Percentiles rank a stretch among this genome's conserved stretches.
Evolutionary conservation across 1,139 yeast species (phyloP).

Genomic region (Scheffersomyces lignicola): DNA sequence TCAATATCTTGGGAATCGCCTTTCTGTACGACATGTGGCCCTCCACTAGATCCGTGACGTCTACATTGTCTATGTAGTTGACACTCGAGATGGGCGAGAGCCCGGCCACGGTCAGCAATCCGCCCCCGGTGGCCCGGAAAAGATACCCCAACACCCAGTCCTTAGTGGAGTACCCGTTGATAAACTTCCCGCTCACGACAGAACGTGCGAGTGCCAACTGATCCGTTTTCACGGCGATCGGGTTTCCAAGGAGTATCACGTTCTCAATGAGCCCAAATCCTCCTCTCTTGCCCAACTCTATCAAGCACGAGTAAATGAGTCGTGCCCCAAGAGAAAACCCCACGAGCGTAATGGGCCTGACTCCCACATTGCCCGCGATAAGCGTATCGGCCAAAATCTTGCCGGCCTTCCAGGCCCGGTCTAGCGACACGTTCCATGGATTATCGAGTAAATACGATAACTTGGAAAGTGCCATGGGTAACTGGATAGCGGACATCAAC

Average conservation of each 20-base stretch:
- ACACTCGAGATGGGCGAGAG: conserved; percentile 69
- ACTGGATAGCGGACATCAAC: conserved; percentile 91
- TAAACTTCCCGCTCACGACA: conserved; percentile 86
- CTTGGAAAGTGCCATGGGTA: conserved; percentile 90
- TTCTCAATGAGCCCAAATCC: conserved; percentile 89
- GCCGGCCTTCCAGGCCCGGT: conserved; percentile 98
- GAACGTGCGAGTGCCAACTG: conserved; percentile 79
- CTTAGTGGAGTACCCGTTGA: conserved; percentile 86
- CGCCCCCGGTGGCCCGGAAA: conserved; percentile 95
- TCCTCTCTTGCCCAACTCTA: conserved; percentile 82
- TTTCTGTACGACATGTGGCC: conserved; percentile 98
- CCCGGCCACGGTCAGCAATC: conserved; percentile 87
- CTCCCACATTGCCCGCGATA: conserved; percentile 84
- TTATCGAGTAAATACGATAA: conserved; percentile 88
- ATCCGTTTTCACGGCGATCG: conserved; percentile 76
- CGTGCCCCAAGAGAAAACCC: conserved; percentile 96
- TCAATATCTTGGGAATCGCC: conserved; percentile 81
- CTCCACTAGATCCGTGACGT: conserved; percentile 81
- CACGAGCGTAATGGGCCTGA: conserved; percentile 86
- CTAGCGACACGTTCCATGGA: conserved; percentile 97
- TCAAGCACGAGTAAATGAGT: conserved; percentile 84
- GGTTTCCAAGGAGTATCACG: conserved; percentile 86
- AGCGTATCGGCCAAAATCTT: conserved; percentile 87
- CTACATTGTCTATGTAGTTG: conserved; percentile 75
- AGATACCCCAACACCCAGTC: conserved; percentile 97